phyloP scores from a whole-genome alignment of 2,329 filamentous ascomycete species.

The Aspergillus nomiae region DNA sequence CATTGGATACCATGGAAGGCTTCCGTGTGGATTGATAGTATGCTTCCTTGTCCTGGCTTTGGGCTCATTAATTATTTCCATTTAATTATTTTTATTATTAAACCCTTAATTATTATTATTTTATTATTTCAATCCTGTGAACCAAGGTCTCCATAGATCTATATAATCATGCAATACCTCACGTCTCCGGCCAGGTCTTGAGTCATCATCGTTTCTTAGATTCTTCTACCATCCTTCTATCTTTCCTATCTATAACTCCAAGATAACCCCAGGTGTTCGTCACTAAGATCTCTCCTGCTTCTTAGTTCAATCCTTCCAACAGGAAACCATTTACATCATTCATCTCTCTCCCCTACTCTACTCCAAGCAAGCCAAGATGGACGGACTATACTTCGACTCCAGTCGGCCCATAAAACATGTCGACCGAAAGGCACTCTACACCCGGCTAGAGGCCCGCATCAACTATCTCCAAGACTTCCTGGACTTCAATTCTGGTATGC shows the following conservation, averaged over 20 bases:
- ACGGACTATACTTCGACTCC: slow-evolving; percentile 15
- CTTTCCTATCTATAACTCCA: slow-evolving; percentile 5
- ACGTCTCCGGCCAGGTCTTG: slow-evolving; percentile 1
- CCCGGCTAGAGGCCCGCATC: slow-evolving; percentile 67
- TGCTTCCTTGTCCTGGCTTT: not conserved
- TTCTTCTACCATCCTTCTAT: slow-evolving; percentile 9
- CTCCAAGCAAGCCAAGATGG: slow-evolving; percentile 7
- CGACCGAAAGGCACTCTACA: slow-evolving; percentile 71
- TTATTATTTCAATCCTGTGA: not conserved
- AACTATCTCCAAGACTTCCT: slow-evolving; percentile 75
- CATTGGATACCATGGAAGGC: not conserved
- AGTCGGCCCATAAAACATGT: slow-evolving; percentile 57
- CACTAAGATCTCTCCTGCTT: not conserved
- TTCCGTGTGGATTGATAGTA: not conserved
- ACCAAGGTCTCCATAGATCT: slow-evolving; percentile 9
- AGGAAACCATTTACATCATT: not conserved
- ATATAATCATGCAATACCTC: slow-evolving; percentile 23
- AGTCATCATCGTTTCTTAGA: slow-evolving; percentile 8
- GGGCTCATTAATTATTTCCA: not conserved
- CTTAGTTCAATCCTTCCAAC: not conserved
- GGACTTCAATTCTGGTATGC: slow-evolving; percentile 70
- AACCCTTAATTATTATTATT: not conserved
- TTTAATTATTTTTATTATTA: not conserved
- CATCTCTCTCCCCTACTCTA: not conserved
- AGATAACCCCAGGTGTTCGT: slow-evolving; percentile 14